A percentile compares a stretch with the other conserved stretches of the same genome.
Evolutionary conservation across 768 basidiomycete species (phyloP).

Genomic region (Collybiopsis confluens): DNA sequence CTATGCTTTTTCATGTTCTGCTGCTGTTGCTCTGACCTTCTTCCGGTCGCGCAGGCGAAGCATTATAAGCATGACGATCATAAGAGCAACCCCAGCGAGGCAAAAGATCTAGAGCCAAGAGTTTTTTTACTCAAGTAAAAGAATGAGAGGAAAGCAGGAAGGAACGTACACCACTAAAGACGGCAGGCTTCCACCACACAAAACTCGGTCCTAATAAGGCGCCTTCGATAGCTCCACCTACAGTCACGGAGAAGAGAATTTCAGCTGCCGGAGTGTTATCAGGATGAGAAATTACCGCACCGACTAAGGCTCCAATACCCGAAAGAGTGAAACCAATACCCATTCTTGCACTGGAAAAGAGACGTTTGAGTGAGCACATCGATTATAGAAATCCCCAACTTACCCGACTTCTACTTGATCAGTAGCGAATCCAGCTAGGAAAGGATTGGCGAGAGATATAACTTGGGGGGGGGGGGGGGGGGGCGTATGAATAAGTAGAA

Average conservation of each 20-base stretch:
- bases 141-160: neutral
- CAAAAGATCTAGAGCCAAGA: neutral
- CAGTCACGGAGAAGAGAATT: no score
- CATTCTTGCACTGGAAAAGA: constrained; percentile 21
- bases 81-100: neutral
- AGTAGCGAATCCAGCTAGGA: constrained; percentile 24
- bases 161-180: constrained; percentile 28
- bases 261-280: no score
- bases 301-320: constrained; percentile 22
- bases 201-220: constrained; percentile 27
- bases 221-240: constrained; percentile 35
- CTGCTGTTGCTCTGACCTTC: neutral
- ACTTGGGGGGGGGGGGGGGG: no score
- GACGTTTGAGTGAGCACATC: neutral
- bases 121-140: neutral
- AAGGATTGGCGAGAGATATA: constrained; percentile 24
- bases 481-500: no score
- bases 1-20: no score
- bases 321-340: constrained; percentile 25
- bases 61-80: constrained; percentile 3
- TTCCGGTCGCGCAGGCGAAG: neutral
- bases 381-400: constrained; percentile 2
- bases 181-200: constrained; percentile 35
- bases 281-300: constrained; percentile 10
- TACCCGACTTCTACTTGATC: constrained; percentile 33